Evolutionary conservation across 306 rosid species (phyloP), one percentile per base, ranked within the genome.

Genomic region (Coriaria nepalensis): DNA sequence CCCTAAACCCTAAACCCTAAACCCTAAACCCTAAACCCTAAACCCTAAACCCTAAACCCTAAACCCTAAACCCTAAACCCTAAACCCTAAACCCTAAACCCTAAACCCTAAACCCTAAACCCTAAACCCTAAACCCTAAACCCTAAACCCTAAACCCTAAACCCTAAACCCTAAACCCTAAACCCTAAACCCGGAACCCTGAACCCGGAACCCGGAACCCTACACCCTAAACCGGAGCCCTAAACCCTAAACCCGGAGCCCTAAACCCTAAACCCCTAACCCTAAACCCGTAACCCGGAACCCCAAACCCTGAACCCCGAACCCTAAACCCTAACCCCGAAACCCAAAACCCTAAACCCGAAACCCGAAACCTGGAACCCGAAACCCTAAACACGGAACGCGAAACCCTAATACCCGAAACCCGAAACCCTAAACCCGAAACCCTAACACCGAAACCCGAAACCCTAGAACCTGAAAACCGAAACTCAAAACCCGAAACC

Each of bases 1-100:
- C n/a, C n/a, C n/a, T n/a, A n/a, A n/a, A n/a, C n/a, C n/a, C n/a
- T 51, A 50, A 50, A 41, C 51, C 57, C 52, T 42, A 40, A 60
- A 41, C 52, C 65, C 57, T 42, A 33, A 60, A 49, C 57, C 65
- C 50, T 40, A 50, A 60, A 42, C 58, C 66, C 45, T 10, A 50
- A 50, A 50, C 43, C 66, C 58, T 10, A 12, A 35, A 45, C 10
- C 58, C 50, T 9, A 4, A 42, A 50, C 9, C 66, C 46, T 12
- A 10, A 51, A 61, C 33, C 66, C 58, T 20, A 33, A 42, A 51
- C 50, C 66, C 52, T 35, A 34, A 14, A 42, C 32, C 59, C 52
- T 6, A 38, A 61, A 51, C n/a, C n/a, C n/a, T n/a, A n/a, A n/a
- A n/a, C n/a, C n/a, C n/a, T n/a, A n/a, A n/a, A n/a, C n/a, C 47